Evolutionary conservation across 176 grass and related monocot species (phyloP).

Genomic region (Carex scoparia): DNA sequence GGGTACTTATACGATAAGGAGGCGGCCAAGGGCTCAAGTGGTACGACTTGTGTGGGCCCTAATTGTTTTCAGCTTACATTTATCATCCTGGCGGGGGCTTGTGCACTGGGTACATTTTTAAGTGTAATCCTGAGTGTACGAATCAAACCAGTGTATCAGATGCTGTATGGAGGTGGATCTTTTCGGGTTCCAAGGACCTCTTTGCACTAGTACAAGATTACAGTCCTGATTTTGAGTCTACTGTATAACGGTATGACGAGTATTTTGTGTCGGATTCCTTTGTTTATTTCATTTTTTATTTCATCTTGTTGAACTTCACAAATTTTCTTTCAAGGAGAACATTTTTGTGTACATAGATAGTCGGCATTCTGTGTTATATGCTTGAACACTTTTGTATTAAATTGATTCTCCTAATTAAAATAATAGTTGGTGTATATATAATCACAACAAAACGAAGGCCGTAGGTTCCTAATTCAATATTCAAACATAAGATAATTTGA

Average conservation of each 20-base stretch:
- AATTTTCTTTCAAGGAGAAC: neutral
- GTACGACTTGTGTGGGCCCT: constrained; percentile 34
- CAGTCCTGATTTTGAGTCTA: neutral
- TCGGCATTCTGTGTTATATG: neutral
- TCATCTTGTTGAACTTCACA: neutral
- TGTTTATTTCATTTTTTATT: neutral
- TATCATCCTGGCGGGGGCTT: constrained; percentile 39
- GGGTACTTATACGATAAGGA: constrained; percentile 49
- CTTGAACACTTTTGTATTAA: too few relatives aligned
- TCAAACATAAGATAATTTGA: too few relatives aligned
- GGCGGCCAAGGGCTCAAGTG: constrained; percentile 9
- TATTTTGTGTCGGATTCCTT: neutral
- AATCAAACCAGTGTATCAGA: constrained; percentile 51
- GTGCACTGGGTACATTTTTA: constrained; percentile 38
- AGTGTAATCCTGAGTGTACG: constrained; percentile 41
- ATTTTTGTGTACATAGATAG: neutral
- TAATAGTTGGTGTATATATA: too few relatives aligned
- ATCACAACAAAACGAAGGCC: too few relatives aligned
- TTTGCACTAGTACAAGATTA: constrained; percentile 19
- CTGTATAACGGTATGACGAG: neutral
- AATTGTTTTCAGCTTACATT: constrained; percentile 51
- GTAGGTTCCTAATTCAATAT: too few relatives aligned
- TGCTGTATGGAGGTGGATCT: constrained; percentile 43
- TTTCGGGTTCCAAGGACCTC: constrained; percentile 27
- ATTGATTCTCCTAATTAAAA: too few relatives aligned